A percentile compares a stretch with the other conserved stretches of the same genome.
These are phyloP conservation scores for Flaveria trinervia DNA, from an alignment of 129 eudicot genomes.

Conservation along the genomic window DNA sequence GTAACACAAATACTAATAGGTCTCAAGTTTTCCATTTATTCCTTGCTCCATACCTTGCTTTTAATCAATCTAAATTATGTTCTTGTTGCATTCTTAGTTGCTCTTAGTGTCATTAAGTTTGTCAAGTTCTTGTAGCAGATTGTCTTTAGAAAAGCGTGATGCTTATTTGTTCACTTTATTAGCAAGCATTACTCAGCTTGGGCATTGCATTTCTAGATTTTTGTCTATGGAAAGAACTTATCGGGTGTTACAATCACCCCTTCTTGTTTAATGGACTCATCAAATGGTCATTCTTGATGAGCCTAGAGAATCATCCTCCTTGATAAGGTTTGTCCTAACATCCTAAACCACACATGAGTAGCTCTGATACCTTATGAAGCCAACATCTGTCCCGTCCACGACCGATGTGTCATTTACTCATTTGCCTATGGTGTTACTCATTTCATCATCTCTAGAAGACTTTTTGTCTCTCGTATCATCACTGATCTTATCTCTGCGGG, in stretches of 20 bases:
- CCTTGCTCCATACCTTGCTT: background rate
- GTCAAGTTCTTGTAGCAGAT: background rate
- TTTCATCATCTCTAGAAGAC: slow-evolving; percentile 1
- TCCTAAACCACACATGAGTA: background rate
- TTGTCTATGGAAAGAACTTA: slow-evolving; percentile 21
- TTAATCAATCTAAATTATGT: too few relatives aligned
- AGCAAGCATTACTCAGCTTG: slow-evolving; percentile 12
- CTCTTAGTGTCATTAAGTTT: background rate
- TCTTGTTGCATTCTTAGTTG: background rate
- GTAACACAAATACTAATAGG: background rate
- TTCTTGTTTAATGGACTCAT: too few relatives aligned
- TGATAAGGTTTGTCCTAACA: background rate
- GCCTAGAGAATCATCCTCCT: background rate
- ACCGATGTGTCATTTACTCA: too few relatives aligned
- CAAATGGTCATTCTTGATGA: background rate
- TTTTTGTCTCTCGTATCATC: slow-evolving; percentile 15
- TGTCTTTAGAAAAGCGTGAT: slow-evolving; percentile 13
- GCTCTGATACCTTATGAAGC: background rate
- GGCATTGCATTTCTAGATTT: slow-evolving; percentile 3
- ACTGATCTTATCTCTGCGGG: slow-evolving; percentile 2
- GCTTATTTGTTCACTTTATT: slow-evolving; percentile 14
- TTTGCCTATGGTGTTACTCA: too few relatives aligned
- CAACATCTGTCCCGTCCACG: too few relatives aligned
- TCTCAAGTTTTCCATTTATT: background rate
- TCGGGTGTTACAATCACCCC: background rate